Base-by-base conservation (phyloP, 1,139 yeast genomes). In the Geotrichum histeridarum region DNA sequence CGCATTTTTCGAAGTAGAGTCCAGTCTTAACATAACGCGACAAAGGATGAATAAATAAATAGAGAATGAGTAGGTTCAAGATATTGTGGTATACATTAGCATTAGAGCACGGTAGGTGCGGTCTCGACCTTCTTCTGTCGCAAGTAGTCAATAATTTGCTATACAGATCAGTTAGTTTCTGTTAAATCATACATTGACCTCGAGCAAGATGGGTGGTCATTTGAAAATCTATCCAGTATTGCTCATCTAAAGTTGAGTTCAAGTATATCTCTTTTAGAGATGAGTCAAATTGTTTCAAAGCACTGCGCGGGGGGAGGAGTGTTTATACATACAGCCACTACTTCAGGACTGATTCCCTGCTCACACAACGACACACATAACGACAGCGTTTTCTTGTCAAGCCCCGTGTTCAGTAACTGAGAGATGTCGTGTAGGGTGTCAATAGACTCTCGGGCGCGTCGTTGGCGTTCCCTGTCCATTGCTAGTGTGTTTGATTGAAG, bases 271-370 rank as follows among this genome's bases (percentile, higher is more conserved):
- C 14, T 35, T 4, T 35, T 35, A 35, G 6, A 35, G 6, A 35
- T 4, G 38, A 14, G 6, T 35, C 38, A 6, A 35, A 3, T 12
- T 12, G 14, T 35, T 12, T 2, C 14, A 4, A 45, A 15, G 39
- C 14, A 31, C 46, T n/a, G 27, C 15, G 27, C 15, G 42, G 33
- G 2, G 5, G 8, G 27, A 22, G 27, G 27, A 22, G 4, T 3
- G 4, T 11, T 15, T 39, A 31, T 37, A 53, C 64, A 53, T 59
- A 60, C 67, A 1, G 63, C 68, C 33, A 66, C 57, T 7, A 64
- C 58, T 50, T 63, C 63, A 6, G 70, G 70, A 39, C 60, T 61
- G 4, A 66, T 66, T 1, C 69, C 70, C 30, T 60, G 57, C 43
- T 63, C 64, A 45, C 63, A 59, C 41, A 66, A 56, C n/a, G 63